phyloP scores from a whole-genome alignment of 2,329 filamentous ascomycete species.

The Aureobasidium subglaciale region DNA sequence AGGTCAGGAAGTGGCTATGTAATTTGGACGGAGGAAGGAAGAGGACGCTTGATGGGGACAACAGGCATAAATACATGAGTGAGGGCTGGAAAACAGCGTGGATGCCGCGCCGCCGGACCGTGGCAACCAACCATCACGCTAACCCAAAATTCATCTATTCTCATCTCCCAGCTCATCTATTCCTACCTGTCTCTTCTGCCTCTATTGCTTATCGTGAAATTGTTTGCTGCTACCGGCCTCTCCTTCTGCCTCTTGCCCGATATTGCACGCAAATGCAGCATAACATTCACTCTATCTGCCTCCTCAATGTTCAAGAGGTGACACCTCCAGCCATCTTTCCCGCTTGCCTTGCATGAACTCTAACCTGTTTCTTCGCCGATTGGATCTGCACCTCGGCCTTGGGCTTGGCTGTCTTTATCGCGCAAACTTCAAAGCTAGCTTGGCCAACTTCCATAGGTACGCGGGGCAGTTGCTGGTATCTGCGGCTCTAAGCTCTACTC shows the following conservation, averaged over 20 bases:
- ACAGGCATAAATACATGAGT: background rate
- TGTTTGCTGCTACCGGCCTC: constrained; percentile 5
- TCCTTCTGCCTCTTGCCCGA: background rate
- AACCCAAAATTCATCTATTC: constrained; percentile 8
- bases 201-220: background rate
- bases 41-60: background rate
- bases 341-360: constrained; percentile 6
- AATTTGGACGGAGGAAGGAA: background rate
- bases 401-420: constrained; percentile 6
- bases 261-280: background rate
- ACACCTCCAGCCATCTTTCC: background rate
- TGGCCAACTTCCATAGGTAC: background rate
- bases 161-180: constrained; percentile 10
- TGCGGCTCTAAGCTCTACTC: constrained; percentile 4
- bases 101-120: constrained; percentile 1
- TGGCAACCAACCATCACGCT: constrained; percentile 5
- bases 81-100: constrained; percentile 10
- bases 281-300: background rate
- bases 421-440: background rate
- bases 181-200: background rate
- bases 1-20: background rate
- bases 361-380: constrained; percentile 6
- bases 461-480: constrained; percentile 10
- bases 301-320: background rate
- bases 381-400: constrained; percentile 7